Percentiles rank a stretch among this genome's conserved stretches.
These are phyloP conservation scores for Monotropa hypopitys DNA, from an alignment of 179 eudicot species.

Conservation along the genomic window DNA sequence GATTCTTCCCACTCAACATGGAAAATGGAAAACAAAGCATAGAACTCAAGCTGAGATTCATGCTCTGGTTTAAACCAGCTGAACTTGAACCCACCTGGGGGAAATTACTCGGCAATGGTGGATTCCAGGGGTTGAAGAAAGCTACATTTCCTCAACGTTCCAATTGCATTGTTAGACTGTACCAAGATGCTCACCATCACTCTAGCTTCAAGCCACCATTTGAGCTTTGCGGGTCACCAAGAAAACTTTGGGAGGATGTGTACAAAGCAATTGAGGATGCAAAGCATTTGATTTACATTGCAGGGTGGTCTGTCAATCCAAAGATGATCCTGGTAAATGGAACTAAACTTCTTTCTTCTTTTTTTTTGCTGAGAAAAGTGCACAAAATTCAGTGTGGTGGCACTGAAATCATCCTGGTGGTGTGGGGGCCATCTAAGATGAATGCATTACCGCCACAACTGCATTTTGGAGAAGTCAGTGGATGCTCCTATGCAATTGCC, in stretches of 20 bases:
- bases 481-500: neutral
- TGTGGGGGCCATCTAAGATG: neutral
- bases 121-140: conserved; percentile 49
- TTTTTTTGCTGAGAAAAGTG: neutral
- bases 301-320: conserved; percentile 95
- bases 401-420: neutral
- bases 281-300: conserved; percentile 74
- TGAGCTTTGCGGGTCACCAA: conserved; percentile 21
- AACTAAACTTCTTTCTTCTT: neutral
- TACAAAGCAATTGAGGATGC: conserved; percentile 80
- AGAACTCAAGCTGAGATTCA: conserved; percentile 46
- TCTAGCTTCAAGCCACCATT: conserved; percentile 44
- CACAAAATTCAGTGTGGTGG: neutral
- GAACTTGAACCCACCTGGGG: conserved; percentile 60
- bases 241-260: conserved; percentile 80
- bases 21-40: conserved; percentile 39
- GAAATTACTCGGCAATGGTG: conserved; percentile 30
- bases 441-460: neutral
- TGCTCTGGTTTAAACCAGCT: conserved; percentile 83
- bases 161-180: conserved; percentile 51
- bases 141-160: conserved; percentile 66
- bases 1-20: conserved; percentile 50
- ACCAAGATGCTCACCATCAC: conserved; percentile 83
- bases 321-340: conserved; percentile 57
- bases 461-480: neutral